Percentiles rank a stretch among this genome's conserved stretches.
phyloP scores from a whole-genome alignment of 192 early-diverging fungal species.

The Pecoramyces ruminantium region DNA sequence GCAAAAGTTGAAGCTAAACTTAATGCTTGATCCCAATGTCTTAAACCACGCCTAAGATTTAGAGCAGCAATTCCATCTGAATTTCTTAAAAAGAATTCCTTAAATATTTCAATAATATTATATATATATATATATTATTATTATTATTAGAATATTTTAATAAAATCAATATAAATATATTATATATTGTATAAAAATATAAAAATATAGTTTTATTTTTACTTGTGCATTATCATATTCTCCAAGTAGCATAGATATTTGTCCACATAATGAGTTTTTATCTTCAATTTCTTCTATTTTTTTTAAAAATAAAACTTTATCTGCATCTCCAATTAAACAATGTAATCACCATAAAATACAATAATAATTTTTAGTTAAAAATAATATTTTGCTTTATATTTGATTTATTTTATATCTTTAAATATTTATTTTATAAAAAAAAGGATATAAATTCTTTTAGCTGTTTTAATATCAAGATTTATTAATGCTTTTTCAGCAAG shows the following conservation, averaged over 20 bases:
- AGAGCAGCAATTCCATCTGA: slow-evolving; percentile 19
- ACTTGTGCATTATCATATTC: slow-evolving; percentile 23
- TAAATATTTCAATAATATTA: no score
- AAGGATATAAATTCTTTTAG: slow-evolving; percentile 21
- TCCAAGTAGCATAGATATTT: slow-evolving; percentile 21
- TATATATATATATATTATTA: no score
- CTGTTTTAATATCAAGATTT: slow-evolving; percentile 18
- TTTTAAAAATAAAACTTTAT: slow-evolving; percentile 23
- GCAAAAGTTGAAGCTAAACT: slow-evolving; percentile 16
- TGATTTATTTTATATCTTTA: no score
- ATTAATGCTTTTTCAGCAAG: slow-evolving; percentile 22
- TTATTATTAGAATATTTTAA: no score
- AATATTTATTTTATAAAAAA: background rate
- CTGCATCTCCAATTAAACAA: slow-evolving; percentile 22
- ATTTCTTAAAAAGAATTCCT: slow-evolving; percentile 25
- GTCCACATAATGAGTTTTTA: slow-evolving; percentile 17
- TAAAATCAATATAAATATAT: no score
- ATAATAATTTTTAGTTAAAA: background rate
- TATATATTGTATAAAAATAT: no score
- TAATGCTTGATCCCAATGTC: slow-evolving; percentile 34
- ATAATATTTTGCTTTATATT: no score
- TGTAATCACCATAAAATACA: background rate
- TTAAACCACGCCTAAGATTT: slow-evolving; percentile 18
- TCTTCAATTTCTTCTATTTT: slow-evolving; percentile 19
- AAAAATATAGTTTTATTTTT: background rate